Percentiles rank a stretch among this genome's conserved stretches.
Evolutionary conservation across 352 stramenopile genomes (phyloP).

Genomic region (Phytophthora cactorum): DNA sequence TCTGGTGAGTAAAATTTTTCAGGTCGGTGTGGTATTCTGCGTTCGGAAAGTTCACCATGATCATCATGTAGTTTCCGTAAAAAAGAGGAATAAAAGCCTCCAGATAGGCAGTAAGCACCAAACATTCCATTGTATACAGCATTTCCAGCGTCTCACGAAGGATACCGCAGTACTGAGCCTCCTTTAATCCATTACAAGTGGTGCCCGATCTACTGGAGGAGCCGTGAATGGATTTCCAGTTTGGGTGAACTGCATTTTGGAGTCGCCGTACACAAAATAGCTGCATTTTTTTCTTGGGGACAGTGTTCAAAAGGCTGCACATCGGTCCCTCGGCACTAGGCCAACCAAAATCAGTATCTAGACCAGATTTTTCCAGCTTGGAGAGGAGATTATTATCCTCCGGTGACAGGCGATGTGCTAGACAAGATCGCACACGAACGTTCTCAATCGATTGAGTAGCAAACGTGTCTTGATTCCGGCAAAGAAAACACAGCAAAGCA

Average conservation of each 20-base stretch:
- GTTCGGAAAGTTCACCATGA: constrained; percentile 37
- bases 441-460: too few species aligned
- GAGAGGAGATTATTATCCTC: background rate
- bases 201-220: too few species aligned
- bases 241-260: too few species aligned
- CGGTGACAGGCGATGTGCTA: too few species aligned
- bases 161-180: background rate
- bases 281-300: background rate
- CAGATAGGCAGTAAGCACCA: constrained; percentile 42
- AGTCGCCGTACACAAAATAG: background rate
- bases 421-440: too few species aligned
- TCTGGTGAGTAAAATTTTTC: constrained; percentile 13
- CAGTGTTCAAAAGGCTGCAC: background rate
- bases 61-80: constrained; percentile 33
- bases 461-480: too few species aligned
- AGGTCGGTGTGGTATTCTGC: constrained; percentile 45
- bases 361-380: background rate
- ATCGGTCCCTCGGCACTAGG: background rate
- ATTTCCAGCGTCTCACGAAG: constrained; percentile 20
- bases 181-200: too few species aligned
- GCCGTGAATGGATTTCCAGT: too few species aligned
- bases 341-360: background rate
- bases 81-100: constrained; percentile 46
- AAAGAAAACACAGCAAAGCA: background rate
- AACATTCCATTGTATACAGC: constrained; percentile 43